Evolutionary conservation across 202 grass and related monocot genomes (phyloP), one percentile per base, ranked within the genome.

Genomic region (Panicum virgatum): DNA sequence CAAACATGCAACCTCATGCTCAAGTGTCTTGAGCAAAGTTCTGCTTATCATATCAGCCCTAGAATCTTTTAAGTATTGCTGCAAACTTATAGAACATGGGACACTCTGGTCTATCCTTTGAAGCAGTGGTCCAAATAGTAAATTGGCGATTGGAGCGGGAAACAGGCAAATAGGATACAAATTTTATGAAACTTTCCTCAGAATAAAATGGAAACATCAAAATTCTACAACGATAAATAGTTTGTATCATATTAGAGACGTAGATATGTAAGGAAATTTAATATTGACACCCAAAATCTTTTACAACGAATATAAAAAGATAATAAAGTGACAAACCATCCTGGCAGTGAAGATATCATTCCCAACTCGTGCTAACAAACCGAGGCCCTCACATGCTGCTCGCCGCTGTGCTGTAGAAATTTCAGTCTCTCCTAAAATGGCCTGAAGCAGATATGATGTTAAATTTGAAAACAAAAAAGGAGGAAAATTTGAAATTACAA

Each of bases 301-400:
- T 62, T 18, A 68, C 5, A 52, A 38, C 12, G 56, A 54, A 78
- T 76, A 54, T 65, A 61, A 50, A 81, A 69, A 45, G 0, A n/a
- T 57, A 83, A 30, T 29, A 37, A 82, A 51, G 79, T 84, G 45
- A 81, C 87, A 63, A 52, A 97, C 94, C 94, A 97, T 94, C 72
- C 90, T 88, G 77, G 88, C 94, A 23, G 94, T 97, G 68, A 94
- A 94, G 63, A 94, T 78, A 81, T 97, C 94, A 94, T 89, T 97
- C 62, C 88, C 94, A 84, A 86, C 84, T 53, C 90, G 88, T 82
- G 88, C 88, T 47, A 97, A 78, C 68, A 94, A 92, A 89, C 94
- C 94, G 78, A 97, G 92, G 82, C 90, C 92, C 62, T 97, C 94
- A 74, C 82, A 94, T 69, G 86, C 88, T 84, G 94, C 94, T 87